Base-by-base conservation (phyloP, 148 eudicot genomes). In the Talinum fruticosum region DNA sequence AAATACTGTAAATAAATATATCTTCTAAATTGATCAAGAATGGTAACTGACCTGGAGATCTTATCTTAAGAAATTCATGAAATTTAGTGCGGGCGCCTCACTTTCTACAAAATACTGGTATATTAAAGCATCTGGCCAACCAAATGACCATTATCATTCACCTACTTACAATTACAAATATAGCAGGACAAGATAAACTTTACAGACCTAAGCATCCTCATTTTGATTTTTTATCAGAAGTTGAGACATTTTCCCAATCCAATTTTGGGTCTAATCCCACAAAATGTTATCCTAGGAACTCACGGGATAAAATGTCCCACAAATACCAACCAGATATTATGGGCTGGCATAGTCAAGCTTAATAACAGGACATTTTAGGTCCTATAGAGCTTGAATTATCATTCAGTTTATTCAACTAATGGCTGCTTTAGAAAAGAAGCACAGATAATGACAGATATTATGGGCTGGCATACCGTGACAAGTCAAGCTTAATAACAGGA, bases 71-170 rank as follows among this genome's bases (percentile, higher is more conserved):
- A 26, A 4, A 72, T 49, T 33, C 75, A 72, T 7, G 14, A 5
- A 49, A 6, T 28, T 26, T 49, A 13, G 19, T 29, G 6, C 38
- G 21, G 28, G 21, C 26, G 19, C 32, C 5, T 72, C 64, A 49
- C 18, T 71, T 26, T 71, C 33, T 33, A 7, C 72, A 69, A 38
- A 33, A 15, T 32, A 69, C 28, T 36, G 18, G 12, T 69, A 16
- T 1, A 2, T 57, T 51, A 26, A 53, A 7, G 24, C 35, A 32
- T 49, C 12, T 72, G 29, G 1, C 30, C 47, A 26, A 34, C 59
- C 69, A 75, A 62, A 32, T 38, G 32, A 44, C 41, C 54, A 38
- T 65, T 75, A 75, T 75, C 51, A 15, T 15, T 36, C 70, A 75
- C 57, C 57, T 12, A 36, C 34, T 37, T 59, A 4, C 29, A 54